These are phyloP conservation scores for Pythium grandisporangium DNA, from an alignment of 352 stramenopile genomes.

Conservation along the genomic window DNA sequence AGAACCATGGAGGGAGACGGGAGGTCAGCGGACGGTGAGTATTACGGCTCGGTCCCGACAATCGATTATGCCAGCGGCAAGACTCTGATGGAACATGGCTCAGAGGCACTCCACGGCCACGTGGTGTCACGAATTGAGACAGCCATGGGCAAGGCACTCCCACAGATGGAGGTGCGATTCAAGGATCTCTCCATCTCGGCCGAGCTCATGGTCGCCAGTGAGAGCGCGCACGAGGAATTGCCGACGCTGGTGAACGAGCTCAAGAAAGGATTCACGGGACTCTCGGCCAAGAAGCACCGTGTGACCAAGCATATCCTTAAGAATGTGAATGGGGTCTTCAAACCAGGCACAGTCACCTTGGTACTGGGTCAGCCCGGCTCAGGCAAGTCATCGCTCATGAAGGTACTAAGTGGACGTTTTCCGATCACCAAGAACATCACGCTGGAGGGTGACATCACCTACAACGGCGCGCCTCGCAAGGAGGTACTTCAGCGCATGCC, in stretches of 20 bases:
- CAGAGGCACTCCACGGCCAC: slow-evolving; percentile 21
- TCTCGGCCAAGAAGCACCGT: slow-evolving; percentile 16
- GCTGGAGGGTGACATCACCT: slow-evolving; percentile 23
- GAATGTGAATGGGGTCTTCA: slow-evolving; percentile 20
- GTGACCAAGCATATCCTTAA: slow-evolving; percentile 27
- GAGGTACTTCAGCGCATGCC: slow-evolving; percentile 10
- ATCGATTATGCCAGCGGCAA: slow-evolving; percentile 21
- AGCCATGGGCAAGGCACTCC: slow-evolving; percentile 14
- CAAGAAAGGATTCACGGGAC: slow-evolving; percentile 7
- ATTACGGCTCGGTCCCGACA: no score
- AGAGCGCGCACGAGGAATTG: slow-evolving; percentile 4
- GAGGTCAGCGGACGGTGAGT: no score
- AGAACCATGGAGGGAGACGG: no score
- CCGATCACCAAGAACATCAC: slow-evolving; percentile 19
- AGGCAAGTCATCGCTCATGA: slow-evolving; percentile 43
- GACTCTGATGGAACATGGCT: slow-evolving; percentile 21
- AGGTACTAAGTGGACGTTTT: slow-evolving; percentile 32
- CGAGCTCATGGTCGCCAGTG: slow-evolving; percentile 15
- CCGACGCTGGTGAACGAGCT: slow-evolving; percentile 13
- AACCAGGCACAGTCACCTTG: slow-evolving; percentile 32
- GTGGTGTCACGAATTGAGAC: slow-evolving; percentile 13
- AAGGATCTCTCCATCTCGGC: slow-evolving; percentile 21
- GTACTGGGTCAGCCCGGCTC: slow-evolving; percentile 32
- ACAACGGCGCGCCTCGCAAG: slow-evolving; percentile 18
- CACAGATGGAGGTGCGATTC: slow-evolving; percentile 37